Evolutionary conservation across 2,329 filamentous ascomycete genomes (phyloP), one percentile per base, ranked within the genome.

Genomic region (Nectriaceae sp.): DNA sequence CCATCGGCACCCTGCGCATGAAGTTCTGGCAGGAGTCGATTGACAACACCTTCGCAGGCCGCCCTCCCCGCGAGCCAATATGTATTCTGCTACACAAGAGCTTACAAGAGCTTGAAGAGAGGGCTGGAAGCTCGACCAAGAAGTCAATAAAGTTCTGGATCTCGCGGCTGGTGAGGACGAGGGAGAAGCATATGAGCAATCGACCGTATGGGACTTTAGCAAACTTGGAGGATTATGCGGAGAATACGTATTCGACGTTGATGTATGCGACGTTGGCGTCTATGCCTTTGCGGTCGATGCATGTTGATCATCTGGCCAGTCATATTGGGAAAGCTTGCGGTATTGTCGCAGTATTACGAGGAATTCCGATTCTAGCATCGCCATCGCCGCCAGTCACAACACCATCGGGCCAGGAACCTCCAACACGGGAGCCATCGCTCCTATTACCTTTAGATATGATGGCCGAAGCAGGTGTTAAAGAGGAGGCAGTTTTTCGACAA

Each of bases 251-350:
- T 71, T 91, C 91, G 16, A 96, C 90, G 0, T 76, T 97, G 38
- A 83, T 96, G 70, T 99, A 99, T 67, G 79, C 95, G 53, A 93
- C 88, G 1, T 74, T 97, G 31, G 90, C 90, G 16, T 79, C 87
- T 5, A 72, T 97, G 47, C 88, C 90, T 0, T 76, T 97, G 62
- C 82, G 85, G 10, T 95, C 89, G 1, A 79, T 96, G 61, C 87
- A 92, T 20, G 84, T 91, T 36, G 94, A 99, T 63, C 94, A 99
- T 71, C 77, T 99, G 16, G 93, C 93, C 8, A 95, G 89, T 46
- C 94, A 99, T 68, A 89, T 97, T 49, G 94, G 94, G 44, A 99
- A 99, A 65, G 92, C 94, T 0, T 88, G 85, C 41, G 94, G 94
- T 8, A 97, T 99, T 46, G 80, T 85, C 3, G 88, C 93, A 1